phyloP scores from a whole-genome alignment of 805 yeast genomes.

The Wickerhamomyces sydowiorum region DNA sequence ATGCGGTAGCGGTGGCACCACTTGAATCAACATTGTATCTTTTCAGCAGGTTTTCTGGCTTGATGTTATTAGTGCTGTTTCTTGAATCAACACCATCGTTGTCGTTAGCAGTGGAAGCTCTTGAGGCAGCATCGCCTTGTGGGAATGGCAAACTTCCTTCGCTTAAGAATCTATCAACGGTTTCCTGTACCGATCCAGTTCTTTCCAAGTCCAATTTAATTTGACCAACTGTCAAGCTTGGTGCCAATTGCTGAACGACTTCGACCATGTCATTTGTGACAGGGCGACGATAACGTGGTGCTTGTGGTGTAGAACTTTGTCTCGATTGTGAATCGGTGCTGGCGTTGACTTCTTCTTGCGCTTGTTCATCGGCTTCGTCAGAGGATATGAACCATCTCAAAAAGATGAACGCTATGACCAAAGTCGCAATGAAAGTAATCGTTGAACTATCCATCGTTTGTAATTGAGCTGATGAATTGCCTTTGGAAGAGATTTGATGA shows the following conservation, averaged over 20 bases:
- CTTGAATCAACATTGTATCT: slow-evolving; percentile 36
- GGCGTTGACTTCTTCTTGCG: background rate
- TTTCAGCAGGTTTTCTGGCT: slow-evolving; percentile 29
- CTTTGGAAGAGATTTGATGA: too few species aligned
- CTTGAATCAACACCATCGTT: slow-evolving; percentile 13
- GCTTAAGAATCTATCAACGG: slow-evolving; percentile 66
- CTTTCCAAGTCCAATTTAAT: slow-evolving; percentile 67
- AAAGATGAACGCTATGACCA: slow-evolving; percentile 50
- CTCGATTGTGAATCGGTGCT: slow-evolving; percentile 2
- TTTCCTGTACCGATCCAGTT: slow-evolving; percentile 76
- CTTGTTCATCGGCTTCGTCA: slow-evolving; percentile 28
- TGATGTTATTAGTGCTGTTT: slow-evolving; percentile 17
- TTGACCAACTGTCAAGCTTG: slow-evolving; percentile 60
- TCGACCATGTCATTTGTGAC: slow-evolving; percentile 75
- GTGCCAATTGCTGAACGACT: slow-evolving; percentile 79
- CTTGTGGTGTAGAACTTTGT: slow-evolving; percentile 5
- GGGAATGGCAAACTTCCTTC: slow-evolving; percentile 58
- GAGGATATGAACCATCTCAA: slow-evolving; percentile 63
- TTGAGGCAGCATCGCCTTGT: slow-evolving; percentile 26
- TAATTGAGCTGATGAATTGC: too few species aligned
- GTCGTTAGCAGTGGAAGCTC: slow-evolving; percentile 5
- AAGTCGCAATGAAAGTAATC: slow-evolving; percentile 39
- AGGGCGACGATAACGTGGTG: slow-evolving; percentile 30
- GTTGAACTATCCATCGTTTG: slow-evolving; percentile 54
- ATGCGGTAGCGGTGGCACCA: slow-evolving; percentile 1